Base-by-base conservation (phyloP, 805 yeast genomes). In the Zygoascus bituminiphila region DNA sequence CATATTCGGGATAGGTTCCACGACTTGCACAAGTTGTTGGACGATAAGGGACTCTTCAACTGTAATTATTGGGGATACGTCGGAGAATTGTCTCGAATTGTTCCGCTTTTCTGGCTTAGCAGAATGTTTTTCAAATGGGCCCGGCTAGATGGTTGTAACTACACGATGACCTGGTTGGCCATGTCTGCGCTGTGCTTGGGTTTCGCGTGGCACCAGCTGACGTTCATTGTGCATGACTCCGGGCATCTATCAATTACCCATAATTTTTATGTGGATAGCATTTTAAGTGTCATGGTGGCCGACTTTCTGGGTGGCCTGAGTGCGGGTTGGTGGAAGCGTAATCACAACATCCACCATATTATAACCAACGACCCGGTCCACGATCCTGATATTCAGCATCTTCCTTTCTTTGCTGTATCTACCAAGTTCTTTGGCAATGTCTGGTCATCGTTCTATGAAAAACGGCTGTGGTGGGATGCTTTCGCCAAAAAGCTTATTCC, bases 261-360 rank as follows among this genome's bases (percentile, higher is more conserved):
- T 62, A 71, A 84, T 57, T 88, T 83, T 64, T 83, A 81, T 55
- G 42, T 77, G 8, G 96, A 88, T 63, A 88, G 82, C 60, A 62
- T 83, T 17, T 71, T 85, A 49, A 94, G 95, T 1, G 77, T 81
- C 63, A 45, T 78, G 1, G 70, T 88, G 44, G 94, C 95, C 1
- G 79, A 85, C 53, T 88, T 74, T 70, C 65, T 80, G 45, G 96
- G 96, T n/a, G 96, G 96, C 0, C 71, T 88, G 38, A 84, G 95
- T 42, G 61, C 87, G 19, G 95, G 95, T 1, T 88, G 96, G 96
- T 88, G 96, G 96, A 88, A 88, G 58, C 73, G 89, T 46, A 88
- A 85, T 64, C 96, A 88, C 66, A 88, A 88, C 62, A 94, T 88
- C n/a, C 96, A 88, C 65, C 96, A 88, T 62, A 67, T 88, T 45